Evolutionary conservation across 2,329 filamentous ascomycete species (phyloP), one percentile per base, ranked within the genome.

Genomic region (Pseudovirgaria hyperparasitica): DNA sequence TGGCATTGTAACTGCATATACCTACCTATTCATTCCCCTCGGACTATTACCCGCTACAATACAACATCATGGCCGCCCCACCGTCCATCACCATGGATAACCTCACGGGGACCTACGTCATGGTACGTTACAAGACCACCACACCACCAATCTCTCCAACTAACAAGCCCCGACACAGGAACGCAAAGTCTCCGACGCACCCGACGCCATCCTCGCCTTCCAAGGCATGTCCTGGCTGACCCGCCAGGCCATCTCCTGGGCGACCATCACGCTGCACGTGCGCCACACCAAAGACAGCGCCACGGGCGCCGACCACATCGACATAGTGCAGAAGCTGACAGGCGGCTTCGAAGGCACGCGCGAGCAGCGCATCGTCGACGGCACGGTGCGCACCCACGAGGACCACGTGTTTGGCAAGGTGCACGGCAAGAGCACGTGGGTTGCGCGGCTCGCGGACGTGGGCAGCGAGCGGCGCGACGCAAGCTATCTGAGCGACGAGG

Each of bases 351-450:
- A 70, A 45, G 75, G 72, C 42, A 85, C 66, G 11, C 56, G 57
- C 11, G 76, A 81, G 48, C 44, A 55, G 6, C 67, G 76, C 25
- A 54, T 46, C 1, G 52, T 77, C 3, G 65, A 77, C 46, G 73
- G 65, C 57, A 49, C 54, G 14, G 64, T 55, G 29, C 74, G 77
- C 40, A 67, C 70, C 36, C 81, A 86, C 60, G 60, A 58, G 14
- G 84, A 93, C 61, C 76, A 74, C 63, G 69, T 92, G 39, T 93
- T 92, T 50, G 85, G 85, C 32, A 59, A 57, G 29, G 67, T 90
- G 35, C 60, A 61, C 27, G 81, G 78, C 31, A 64, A 63, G 33
- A 70, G 65, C 22, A 55, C 60, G 23, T 73, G 65, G 48, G 42
- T 31, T n/a, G n/a, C n/a, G n/a, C 50, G 56, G 19, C 37, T 57